These are phyloP conservation scores for Saprolegnia diclina DNA, from an alignment of 352 stramenopile species.

Conservation along the genomic window DNA sequence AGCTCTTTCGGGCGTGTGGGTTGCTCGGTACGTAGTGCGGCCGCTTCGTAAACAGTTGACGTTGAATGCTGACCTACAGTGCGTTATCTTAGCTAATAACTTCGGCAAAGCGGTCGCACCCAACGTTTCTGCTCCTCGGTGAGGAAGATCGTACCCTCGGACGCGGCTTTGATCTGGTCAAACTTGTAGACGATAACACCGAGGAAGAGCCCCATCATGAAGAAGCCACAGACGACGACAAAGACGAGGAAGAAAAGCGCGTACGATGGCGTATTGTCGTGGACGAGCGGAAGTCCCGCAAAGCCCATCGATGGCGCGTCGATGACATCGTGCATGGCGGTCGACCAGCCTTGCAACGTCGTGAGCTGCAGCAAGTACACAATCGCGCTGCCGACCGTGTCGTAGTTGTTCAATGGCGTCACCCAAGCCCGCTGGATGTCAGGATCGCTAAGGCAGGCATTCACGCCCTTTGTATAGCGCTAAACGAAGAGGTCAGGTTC, in stretches of 20 bases:
- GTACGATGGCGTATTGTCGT: constrained; percentile 59
- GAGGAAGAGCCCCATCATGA: constrained; percentile 86
- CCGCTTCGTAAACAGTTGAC: constrained; percentile 31
- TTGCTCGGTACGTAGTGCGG: constrained; percentile 22
- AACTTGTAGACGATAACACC: constrained; percentile 88
- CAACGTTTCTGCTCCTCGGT: constrained; percentile 69
- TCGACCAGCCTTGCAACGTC: constrained; percentile 80
- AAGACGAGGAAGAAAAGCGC: constrained; percentile 80
- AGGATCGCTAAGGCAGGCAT: not conserved
- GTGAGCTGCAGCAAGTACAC: constrained; percentile 78
- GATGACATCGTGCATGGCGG: constrained; percentile 72
- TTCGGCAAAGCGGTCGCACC: constrained; percentile 28
- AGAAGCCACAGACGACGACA: constrained; percentile 79
- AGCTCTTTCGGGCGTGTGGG: not conserved
- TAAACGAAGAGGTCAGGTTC: not conserved
- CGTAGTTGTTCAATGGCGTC: constrained; percentile 36
- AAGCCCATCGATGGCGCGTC: constrained; percentile 58
- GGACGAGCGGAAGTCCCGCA: constrained; percentile 60
- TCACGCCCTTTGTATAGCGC: constrained; percentile 5
- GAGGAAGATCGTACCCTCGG: constrained; percentile 37
- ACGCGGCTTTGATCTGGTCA: constrained; percentile 46
- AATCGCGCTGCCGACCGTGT: constrained; percentile 54
- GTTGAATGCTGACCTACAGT: constrained; percentile 28
- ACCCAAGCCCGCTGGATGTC: not conserved
- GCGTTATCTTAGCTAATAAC: not conserved